These are phyloP conservation scores for Aspergillus quadricinctus DNA, from an alignment of 2,329 filamentous ascomycete genomes.

Conservation along the genomic window DNA sequence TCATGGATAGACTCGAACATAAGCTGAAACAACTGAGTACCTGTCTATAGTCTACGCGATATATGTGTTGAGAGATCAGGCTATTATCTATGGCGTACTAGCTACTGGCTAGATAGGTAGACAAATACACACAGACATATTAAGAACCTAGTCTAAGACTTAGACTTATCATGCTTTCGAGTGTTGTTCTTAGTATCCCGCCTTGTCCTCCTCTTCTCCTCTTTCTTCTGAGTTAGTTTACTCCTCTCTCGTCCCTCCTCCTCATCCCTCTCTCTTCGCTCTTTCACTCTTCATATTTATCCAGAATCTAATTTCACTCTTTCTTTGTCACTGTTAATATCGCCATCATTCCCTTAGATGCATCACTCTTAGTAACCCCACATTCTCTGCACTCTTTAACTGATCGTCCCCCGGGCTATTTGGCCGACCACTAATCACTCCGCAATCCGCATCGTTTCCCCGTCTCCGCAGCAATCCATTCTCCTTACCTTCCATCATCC, in stretches of 20 bases:
- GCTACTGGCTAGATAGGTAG: no score
- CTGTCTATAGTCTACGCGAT: no score
- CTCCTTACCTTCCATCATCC: slow-evolving; percentile 14
- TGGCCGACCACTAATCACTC: neutral
- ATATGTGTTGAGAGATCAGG: no score
- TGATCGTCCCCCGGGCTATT: slow-evolving; percentile 16
- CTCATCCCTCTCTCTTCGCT: neutral
- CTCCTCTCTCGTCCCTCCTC: neutral
- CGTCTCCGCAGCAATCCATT: slow-evolving; percentile 15
- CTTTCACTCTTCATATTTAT: neutral
- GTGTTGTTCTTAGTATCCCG: neutral
- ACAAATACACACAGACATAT: no score
- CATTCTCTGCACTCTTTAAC: slow-evolving; percentile 5
- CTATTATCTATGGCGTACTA: no score
- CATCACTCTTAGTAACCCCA: slow-evolving; percentile 1
- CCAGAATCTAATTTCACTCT: neutral
- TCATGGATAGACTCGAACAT: no score
- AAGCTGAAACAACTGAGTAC: no score
- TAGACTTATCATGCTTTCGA: no score
- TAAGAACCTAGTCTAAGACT: no score
- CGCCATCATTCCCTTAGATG: slow-evolving; percentile 2
- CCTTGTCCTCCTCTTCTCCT: slow-evolving; percentile 1
- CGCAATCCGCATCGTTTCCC: slow-evolving; percentile 13
- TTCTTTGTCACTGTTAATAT: neutral
- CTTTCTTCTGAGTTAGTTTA: neutral